Percentiles rank a stretch among this genome's conserved stretches.
Evolutionary conservation across 2,329 filamentous ascomycete species (phyloP).

Genomic region (Dothistroma septosporum): DNA sequence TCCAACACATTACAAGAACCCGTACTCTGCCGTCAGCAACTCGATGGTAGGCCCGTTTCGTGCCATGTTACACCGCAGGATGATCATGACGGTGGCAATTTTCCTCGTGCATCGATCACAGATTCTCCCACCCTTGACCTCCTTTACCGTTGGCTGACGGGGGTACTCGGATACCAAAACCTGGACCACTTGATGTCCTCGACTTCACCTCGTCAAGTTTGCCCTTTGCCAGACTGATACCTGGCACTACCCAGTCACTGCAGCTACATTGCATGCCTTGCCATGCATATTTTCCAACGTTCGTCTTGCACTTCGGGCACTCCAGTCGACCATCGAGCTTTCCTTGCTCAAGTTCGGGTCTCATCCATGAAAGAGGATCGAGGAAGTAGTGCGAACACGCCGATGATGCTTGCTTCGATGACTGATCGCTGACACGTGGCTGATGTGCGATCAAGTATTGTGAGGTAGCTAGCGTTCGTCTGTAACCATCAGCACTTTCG

Average conservation of each 20-base stretch:
- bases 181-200: constrained; percentile 16
- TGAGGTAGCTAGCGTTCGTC: constrained; percentile 59
- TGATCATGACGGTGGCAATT: not conserved
- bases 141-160: constrained; percentile 23
- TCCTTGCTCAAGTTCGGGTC: constrained; percentile 73
- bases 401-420: constrained; percentile 29
- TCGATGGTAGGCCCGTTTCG: not conserved
- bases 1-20: not conserved
- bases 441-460: constrained; percentile 66
- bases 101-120: constrained; percentile 8
- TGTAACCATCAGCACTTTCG: constrained; percentile 29
- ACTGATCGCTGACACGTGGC: constrained; percentile 10
- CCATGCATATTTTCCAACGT: constrained; percentile 92
- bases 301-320: constrained; percentile 80
- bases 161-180: constrained; percentile 35
- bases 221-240: constrained; percentile 77
- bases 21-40: not conserved
- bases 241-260: constrained; percentile 83
- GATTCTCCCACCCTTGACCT: constrained; percentile 13
- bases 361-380: constrained; percentile 95
- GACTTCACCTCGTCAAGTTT: constrained; percentile 67
- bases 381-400: constrained; percentile 83
- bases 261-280: constrained; percentile 92
- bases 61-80: not conserved
- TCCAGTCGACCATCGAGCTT: constrained; percentile 77